Base-by-base conservation (phyloP, 352 stramenopile genomes). In the Pythium graminicola region DNA sequence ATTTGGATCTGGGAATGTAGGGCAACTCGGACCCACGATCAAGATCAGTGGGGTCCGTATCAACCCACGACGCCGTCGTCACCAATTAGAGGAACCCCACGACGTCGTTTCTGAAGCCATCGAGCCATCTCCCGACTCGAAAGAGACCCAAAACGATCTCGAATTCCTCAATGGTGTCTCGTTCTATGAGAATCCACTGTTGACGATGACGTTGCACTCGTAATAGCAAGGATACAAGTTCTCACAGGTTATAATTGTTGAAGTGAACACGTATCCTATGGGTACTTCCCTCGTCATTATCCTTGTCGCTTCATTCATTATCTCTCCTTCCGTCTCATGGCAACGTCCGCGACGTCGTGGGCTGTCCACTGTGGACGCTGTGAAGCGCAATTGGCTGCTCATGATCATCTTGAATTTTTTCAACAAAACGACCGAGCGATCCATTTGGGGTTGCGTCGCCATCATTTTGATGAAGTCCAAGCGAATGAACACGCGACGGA, bases 41-140 rank as follows among this genome's bases (percentile, higher is more conserved):
- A 82, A 76, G 60, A 85, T 89, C 57, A 89, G 69, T 35, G 70
- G 75, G 10, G 65, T 89, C 10, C 75, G 73, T n/a, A 67, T 82
- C 31, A 85, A 86, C 45, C 65, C 71, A 14, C 28, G 14, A 17
- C 53, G 56, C 45, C 43, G 48, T 26, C 50, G 44, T 0, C 36
- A 55, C 16, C 4, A 43, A 14, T 31, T 50, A n/a, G 38, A 33
- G 10, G 20, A 47, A 17, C 23, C 6, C 5, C 8, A 32, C 40
- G 40, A 33, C 8, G 14, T 14, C n/a, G n/a, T n/a, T n/a, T n/a
- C n/a, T n/a, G n/a, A n/a, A n/a, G n/a, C n/a, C n/a, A n/a, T n/a
- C n/a, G n/a, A n/a, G n/a, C n/a, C n/a, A n/a, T n/a, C n/a, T n/a
- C n/a, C n/a, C n/a, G n/a, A 36, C 31, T 36, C 31, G 31, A 36